Conservation (phyloP, 495 filamentous ascomycete genomes). For the Cercophora sp. region DNA sequence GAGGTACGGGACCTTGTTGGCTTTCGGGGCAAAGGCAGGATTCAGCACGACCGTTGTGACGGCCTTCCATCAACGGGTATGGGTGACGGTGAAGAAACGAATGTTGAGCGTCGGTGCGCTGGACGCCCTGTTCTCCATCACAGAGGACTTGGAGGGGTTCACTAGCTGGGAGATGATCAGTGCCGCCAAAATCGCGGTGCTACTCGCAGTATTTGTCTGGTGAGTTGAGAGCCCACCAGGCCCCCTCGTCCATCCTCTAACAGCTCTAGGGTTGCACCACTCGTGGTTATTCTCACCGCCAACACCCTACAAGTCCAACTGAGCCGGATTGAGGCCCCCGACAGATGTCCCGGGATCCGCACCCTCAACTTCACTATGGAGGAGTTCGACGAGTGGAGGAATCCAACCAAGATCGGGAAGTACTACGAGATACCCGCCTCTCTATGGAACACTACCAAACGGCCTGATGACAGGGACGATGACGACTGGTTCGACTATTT, state of each 20-base stretch:
- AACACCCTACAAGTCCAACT: conserved; percentile 34
- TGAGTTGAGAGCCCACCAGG: background rate
- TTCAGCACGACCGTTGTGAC: conserved; percentile 29
- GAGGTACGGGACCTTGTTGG: conserved; percentile 34
- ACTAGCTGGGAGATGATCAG: conserved; percentile 31
- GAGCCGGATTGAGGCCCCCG: conserved; percentile 5
- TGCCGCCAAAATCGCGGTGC: conserved; percentile 28
- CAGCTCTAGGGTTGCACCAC: conserved; percentile 23
- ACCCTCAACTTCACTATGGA: conserved; percentile 35
- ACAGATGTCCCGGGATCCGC: conserved; percentile 26
- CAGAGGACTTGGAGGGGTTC: conserved; percentile 28
- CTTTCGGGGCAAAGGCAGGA: conserved; percentile 35
- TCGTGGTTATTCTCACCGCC: conserved; percentile 35
- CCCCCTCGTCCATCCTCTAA: background rate
- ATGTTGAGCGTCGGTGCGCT: conserved; percentile 31
- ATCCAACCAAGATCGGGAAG: conserved; percentile 21
- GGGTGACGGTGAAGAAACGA: conserved; percentile 32
- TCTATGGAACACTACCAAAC: conserved; percentile 35
- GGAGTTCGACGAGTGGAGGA: conserved; percentile 33
- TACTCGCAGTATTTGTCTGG: conserved; percentile 34
- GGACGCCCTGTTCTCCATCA: conserved; percentile 34
- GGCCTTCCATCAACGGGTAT: conserved; percentile 34
- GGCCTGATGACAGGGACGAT: conserved; percentile 1
- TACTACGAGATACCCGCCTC: conserved; percentile 28
- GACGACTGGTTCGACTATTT: conserved; percentile 37